Conservation (phyloP, 2,329 filamentous ascomycete species). For the Colletotrichum salicis region DNA sequence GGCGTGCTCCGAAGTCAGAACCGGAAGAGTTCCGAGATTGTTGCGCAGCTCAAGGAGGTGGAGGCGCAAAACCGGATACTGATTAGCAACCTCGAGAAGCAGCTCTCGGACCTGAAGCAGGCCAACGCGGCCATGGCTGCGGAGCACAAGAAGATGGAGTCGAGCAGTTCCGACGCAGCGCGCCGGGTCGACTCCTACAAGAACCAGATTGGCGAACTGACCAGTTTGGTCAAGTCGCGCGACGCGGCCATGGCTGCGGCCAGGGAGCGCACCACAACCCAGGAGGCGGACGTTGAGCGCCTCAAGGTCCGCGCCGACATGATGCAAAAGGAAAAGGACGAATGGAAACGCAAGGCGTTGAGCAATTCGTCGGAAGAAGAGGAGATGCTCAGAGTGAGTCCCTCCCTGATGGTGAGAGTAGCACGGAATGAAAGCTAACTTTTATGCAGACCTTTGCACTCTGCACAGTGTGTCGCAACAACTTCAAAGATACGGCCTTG, state of each 20-base stretch:
- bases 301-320: constrained; percentile 81
- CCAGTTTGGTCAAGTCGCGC: constrained; percentile 77
- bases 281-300: constrained; percentile 82
- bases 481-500: constrained; percentile 93
- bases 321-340: constrained; percentile 83
- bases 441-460: constrained; percentile 58
- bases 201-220: constrained; percentile 81
- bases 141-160: constrained; percentile 81
- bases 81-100: constrained; percentile 88
- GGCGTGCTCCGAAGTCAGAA: constrained; percentile 84
- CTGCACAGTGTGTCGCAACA: constrained; percentile 91
- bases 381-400: constrained; percentile 79
- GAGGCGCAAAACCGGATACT: constrained; percentile 81
- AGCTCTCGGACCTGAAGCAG: constrained; percentile 84
- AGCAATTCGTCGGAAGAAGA: constrained; percentile 85
- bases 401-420: background rate
- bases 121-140: constrained; percentile 75
- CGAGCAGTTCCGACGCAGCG: constrained; percentile 74
- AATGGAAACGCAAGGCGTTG: constrained; percentile 84
- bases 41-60: constrained; percentile 90
- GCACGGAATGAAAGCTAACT: constrained; percentile 37
- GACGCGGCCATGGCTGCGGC: constrained; percentile 68
- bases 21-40: constrained; percentile 90
- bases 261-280: constrained; percentile 67
- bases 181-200: constrained; percentile 78